These are phyloP conservation scores for Schoenoplectus triqueter DNA, from an alignment of 202 grass and related monocot species.

Conservation along the genomic window DNA sequence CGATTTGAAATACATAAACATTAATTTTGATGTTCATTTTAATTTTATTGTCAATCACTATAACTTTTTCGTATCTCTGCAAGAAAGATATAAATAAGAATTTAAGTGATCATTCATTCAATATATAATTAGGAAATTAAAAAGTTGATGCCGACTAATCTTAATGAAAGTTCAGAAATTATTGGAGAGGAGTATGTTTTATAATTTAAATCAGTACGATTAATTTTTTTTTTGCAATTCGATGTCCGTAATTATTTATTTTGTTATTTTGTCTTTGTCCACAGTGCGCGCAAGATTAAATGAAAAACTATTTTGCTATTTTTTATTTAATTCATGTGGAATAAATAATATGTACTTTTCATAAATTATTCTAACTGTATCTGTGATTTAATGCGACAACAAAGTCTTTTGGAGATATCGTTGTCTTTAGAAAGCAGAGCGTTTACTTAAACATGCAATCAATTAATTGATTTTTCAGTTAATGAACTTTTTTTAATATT, in stretches of 20 bases:
- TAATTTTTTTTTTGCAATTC: background rate
- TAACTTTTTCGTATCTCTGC: background rate
- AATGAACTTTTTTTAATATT: background rate
- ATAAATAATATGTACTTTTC: background rate
- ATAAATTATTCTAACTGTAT: background rate
- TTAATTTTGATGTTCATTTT: background rate
- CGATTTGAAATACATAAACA: background rate
- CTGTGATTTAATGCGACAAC: too few species aligned
- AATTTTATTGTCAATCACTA: background rate
- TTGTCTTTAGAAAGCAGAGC: background rate
- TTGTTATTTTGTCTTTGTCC: background rate
- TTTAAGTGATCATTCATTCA: background rate
- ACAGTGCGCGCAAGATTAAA: background rate
- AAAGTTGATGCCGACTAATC: background rate
- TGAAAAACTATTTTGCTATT: background rate
- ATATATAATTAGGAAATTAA: background rate
- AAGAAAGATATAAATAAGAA: background rate
- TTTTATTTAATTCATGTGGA: background rate
- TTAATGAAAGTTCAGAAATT: background rate
- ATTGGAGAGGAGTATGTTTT: background rate
- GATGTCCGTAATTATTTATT: background rate
- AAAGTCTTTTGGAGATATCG: background rate
- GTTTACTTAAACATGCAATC: background rate
- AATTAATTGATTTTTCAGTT: too few species aligned
- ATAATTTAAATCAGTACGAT: background rate